Evolutionary conservation across 352 stramenopile species (phyloP).

Genomic region (Globisporangium ultimum): DNA sequence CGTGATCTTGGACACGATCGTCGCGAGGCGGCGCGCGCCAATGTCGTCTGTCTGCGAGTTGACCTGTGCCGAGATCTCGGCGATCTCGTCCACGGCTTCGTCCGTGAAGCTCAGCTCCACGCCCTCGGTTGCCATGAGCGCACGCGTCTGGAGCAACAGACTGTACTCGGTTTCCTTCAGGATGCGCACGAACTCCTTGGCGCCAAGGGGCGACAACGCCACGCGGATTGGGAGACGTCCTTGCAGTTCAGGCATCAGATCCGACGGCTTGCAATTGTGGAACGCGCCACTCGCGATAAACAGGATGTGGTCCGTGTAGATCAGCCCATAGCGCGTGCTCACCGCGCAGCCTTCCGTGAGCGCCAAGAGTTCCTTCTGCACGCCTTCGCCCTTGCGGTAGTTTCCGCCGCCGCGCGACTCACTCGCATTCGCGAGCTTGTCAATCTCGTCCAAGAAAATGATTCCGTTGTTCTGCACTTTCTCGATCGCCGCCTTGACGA

Average conservation of each 20-base stretch:
- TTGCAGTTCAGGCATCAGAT: constrained; percentile 98
- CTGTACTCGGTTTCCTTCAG: constrained; percentile 96
- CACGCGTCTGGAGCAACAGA: constrained; percentile 94
- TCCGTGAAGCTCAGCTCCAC: constrained; percentile 94
- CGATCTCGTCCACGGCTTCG: constrained; percentile 96
- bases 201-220: constrained; percentile 95
- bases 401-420: constrained; percentile 78
- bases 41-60: constrained; percentile 98
- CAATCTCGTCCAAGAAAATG: constrained; percentile 99
- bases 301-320: constrained; percentile 99
- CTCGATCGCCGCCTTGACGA: constrained; percentile 70
- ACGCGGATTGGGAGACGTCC: constrained; percentile 98
- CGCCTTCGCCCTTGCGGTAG: constrained; percentile 92
- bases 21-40: constrained; percentile 95
- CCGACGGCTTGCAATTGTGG: constrained; percentile 95
- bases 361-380: constrained; percentile 98
- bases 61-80: constrained; percentile 89
- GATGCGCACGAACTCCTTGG: constrained; percentile 97
- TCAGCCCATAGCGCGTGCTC: constrained; percentile 90
- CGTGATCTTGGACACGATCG: constrained; percentile 96
- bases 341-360: constrained; percentile 97
- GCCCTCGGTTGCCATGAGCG: constrained; percentile 95
- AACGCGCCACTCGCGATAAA: constrained; percentile 98
- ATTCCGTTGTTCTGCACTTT: constrained; percentile 98
- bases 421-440: constrained; percentile 95